Percentiles rank a stretch among this genome's conserved stretches.
Conservation (phyloP, 2,329 filamentous ascomycete genomes). For the Bipolaris bicolor region DNA sequence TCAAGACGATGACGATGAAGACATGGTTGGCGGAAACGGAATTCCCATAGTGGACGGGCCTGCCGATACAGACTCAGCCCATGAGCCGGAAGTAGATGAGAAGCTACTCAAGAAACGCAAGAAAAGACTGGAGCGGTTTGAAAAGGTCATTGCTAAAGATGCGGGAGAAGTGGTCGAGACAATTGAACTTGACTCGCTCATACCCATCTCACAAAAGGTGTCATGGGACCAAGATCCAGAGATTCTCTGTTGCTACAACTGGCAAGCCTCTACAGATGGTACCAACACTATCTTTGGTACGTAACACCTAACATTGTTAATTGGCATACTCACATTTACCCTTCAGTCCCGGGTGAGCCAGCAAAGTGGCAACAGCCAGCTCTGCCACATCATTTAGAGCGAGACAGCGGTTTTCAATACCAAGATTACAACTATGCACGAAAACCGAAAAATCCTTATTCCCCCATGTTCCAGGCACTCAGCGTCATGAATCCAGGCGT, state of each 20-base stretch:
- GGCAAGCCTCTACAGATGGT: constrained; percentile 27
- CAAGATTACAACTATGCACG: constrained; percentile 39
- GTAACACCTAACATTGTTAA: not conserved
- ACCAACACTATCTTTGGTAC: constrained; percentile 36
- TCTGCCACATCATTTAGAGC: constrained; percentile 26
- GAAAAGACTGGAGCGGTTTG: constrained; percentile 24
- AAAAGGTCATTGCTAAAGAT: constrained; percentile 17
- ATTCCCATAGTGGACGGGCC: not conserved
- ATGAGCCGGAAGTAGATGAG: constrained; percentile 1
- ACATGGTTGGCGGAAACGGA: not conserved
- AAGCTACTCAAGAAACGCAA: constrained; percentile 21
- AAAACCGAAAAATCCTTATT: constrained; percentile 32
- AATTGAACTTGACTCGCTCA: constrained; percentile 19
- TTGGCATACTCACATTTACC: constrained; percentile 1
- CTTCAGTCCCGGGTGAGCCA: constrained; percentile 33
- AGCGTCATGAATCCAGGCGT: constrained; percentile 30
- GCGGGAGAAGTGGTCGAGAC: constrained; percentile 26
- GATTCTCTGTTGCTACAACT: constrained; percentile 41
- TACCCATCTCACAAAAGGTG: constrained; percentile 18
- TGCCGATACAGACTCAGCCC: not conserved
- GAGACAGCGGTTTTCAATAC: constrained; percentile 31
- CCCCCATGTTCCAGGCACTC: constrained; percentile 36
- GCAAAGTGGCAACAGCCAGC: constrained; percentile 29
- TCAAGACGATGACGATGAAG: not conserved
- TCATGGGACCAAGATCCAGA: constrained; percentile 36